These are phyloP conservation scores for Rhizopus microsporus DNA, from an alignment of 371 early-diverging fungal genomes.

Conservation along the genomic window DNA sequence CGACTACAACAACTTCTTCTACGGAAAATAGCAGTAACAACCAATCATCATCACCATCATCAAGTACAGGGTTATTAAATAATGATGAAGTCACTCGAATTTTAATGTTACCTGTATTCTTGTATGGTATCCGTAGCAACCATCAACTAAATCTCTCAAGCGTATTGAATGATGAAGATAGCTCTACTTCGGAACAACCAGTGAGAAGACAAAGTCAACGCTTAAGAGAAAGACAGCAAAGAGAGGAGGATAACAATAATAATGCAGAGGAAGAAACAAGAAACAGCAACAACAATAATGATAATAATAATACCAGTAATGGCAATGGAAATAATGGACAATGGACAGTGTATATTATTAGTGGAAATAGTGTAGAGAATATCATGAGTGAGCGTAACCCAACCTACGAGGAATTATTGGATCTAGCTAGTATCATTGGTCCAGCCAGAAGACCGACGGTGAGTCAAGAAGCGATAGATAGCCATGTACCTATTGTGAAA, in stretches of 20 bases:
- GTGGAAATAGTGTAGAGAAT: constrained; percentile 23
- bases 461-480: constrained; percentile 41
- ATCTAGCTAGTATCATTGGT: constrained; percentile 51
- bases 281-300: background rate
- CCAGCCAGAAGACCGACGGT: constrained; percentile 52
- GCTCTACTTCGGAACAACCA: background rate
- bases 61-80: background rate
- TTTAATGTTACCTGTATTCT: constrained; percentile 21
- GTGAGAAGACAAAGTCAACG: constrained; percentile 11
- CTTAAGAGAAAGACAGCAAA: constrained; percentile 15
- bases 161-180: background rate
- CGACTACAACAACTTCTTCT: background rate
- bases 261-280: background rate
- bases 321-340: constrained; percentile 7
- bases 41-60: background rate
- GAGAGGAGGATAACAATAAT: constrained; percentile 5
- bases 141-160: background rate
- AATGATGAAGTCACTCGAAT: constrained; percentile 11
- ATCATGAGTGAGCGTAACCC: constrained; percentile 19
- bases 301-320: background rate
- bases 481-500: constrained; percentile 31
- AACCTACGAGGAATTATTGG: constrained; percentile 51
- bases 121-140: constrained; percentile 15
- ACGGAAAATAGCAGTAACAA: background rate
- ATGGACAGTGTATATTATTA: constrained; percentile 33